A percentile compares a stretch with the other conserved stretches of the same genome.
Evolutionary conservation across 306 rosid species (phyloP).

Genomic region (Sindora glabra): DNA sequence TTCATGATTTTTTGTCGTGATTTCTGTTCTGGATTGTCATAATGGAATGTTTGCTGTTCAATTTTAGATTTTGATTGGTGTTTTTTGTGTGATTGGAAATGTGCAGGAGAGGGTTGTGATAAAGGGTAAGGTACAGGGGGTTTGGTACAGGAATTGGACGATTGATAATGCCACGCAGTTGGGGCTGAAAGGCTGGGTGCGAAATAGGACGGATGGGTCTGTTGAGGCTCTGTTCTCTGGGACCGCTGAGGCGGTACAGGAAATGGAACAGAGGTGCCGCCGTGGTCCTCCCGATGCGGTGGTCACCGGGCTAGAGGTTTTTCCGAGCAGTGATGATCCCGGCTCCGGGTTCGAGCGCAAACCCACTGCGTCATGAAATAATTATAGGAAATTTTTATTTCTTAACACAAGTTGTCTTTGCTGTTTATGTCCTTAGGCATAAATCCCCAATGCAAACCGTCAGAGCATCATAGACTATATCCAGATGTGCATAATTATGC

Average conservation of each 20-base stretch:
- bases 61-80: neutral
- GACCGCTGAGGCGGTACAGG: slow-evolving; percentile 26
- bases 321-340: slow-evolving; percentile 51
- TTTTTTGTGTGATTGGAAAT: neutral
- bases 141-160: slow-evolving; percentile 42
- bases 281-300: slow-evolving; percentile 71
- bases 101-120: slow-evolving; percentile 81
- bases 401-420: too few relatives aligned
- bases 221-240: slow-evolving; percentile 47
- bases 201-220: slow-evolving; percentile 38
- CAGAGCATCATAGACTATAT: neutral
- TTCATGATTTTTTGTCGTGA: neutral
- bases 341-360: slow-evolving; percentile 53
- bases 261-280: slow-evolving; percentile 85
- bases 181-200: slow-evolving; percentile 41
- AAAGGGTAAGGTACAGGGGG: slow-evolving; percentile 80
- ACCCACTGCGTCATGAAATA: slow-evolving; percentile 46
- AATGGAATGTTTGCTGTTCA: neutral
- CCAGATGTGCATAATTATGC: neutral
- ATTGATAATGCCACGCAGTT: slow-evolving; percentile 29
- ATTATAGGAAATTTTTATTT: neutral
- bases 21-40: neutral
- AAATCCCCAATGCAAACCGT: too few relatives aligned
- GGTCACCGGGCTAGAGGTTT: slow-evolving; percentile 64
- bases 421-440: too few relatives aligned